These are phyloP conservation scores for Cephaloascus fragrans DNA, from an alignment of 805 yeast species.

Conservation along the genomic window DNA sequence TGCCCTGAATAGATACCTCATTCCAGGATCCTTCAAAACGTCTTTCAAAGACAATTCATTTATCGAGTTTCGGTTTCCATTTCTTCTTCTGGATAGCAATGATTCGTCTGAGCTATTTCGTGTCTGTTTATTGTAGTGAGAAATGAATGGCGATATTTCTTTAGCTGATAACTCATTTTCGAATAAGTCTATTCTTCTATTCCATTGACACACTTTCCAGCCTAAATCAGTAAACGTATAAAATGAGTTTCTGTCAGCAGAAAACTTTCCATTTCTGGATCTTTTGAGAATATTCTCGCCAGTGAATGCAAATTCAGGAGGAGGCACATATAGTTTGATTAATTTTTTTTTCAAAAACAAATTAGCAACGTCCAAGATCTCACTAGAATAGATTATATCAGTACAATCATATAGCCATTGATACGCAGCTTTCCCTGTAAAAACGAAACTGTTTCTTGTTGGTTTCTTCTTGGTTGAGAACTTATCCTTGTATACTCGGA, in stretches of 20 bases:
- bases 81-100: not conserved
- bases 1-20: slow-evolving; percentile 54
- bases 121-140: not conserved
- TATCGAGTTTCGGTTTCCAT: not conserved
- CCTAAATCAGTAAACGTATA: slow-evolving; percentile 37
- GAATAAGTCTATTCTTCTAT: slow-evolving; percentile 1
- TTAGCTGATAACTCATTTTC: not conserved
- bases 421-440: slow-evolving; percentile 68
- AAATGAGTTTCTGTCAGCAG: slow-evolving; percentile 24
- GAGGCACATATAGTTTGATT: slow-evolving; percentile 30
- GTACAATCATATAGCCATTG: slow-evolving; percentile 93
- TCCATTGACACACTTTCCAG: slow-evolving; percentile 25
- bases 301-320: slow-evolving; percentile 27
- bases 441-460: slow-evolving; percentile 28
- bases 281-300: too few species aligned
- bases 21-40: slow-evolving; percentile 65
- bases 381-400: slow-evolving; percentile 44
- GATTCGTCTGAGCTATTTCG: not conserved
- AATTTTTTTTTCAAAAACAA: slow-evolving; percentile 37
- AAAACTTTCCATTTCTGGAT: slow-evolving; percentile 16
- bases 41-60: slow-evolving; percentile 18
- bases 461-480: slow-evolving; percentile 16
- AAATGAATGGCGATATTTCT: not conserved
- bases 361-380: slow-evolving; percentile 43
- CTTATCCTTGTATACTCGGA: slow-evolving; percentile 43